Percentiles rank a stretch among this genome's conserved stretches.
Evolutionary conservation across 805 yeast genomes (phyloP).

Genomic region (Wickerhamiella sergipiensis): DNA sequence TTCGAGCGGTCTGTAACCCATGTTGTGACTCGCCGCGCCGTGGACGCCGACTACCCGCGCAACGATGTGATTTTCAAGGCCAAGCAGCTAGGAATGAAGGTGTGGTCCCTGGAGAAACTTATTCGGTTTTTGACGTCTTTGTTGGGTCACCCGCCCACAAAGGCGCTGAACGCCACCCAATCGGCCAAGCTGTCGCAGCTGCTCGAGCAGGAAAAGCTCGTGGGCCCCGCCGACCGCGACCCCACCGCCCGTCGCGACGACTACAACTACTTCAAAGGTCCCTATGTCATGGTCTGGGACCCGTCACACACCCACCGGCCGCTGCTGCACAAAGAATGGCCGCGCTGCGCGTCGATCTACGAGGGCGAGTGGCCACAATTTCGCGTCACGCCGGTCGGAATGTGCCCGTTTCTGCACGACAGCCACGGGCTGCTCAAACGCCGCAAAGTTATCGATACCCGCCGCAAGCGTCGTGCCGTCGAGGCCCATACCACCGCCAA

Average conservation of each 20-base stretch:
- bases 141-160: conserved; percentile 9
- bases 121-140: conserved; percentile 47
- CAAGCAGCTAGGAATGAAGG: conserved; percentile 46
- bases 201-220: conserved; percentile 69
- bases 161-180: conserved; percentile 4
- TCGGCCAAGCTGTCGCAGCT: conserved; percentile 36
- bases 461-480: neutral
- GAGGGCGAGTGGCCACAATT: conserved; percentile 44
- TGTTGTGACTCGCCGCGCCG: conserved; percentile 55
- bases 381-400: conserved; percentile 51
- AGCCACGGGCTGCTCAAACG: conserved; percentile 1
- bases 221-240: conserved; percentile 67
- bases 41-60: conserved; percentile 30
- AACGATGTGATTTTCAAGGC: conserved; percentile 59
- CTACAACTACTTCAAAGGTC: conserved; percentile 62
- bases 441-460: neutral
- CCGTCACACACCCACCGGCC: conserved; percentile 67
- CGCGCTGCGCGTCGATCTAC: conserved; percentile 24
- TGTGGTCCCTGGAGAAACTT: conserved; percentile 82
- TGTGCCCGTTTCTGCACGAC: conserved; percentile 59
- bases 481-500: neutral
- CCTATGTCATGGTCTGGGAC: conserved; percentile 70
- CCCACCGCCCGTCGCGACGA: conserved; percentile 77
- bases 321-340: conserved; percentile 72
- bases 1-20: conserved; percentile 56